These are phyloP conservation scores for Leishmania lainsoni DNA, from an alignment of 208 protist species.

Conservation along the genomic window DNA sequence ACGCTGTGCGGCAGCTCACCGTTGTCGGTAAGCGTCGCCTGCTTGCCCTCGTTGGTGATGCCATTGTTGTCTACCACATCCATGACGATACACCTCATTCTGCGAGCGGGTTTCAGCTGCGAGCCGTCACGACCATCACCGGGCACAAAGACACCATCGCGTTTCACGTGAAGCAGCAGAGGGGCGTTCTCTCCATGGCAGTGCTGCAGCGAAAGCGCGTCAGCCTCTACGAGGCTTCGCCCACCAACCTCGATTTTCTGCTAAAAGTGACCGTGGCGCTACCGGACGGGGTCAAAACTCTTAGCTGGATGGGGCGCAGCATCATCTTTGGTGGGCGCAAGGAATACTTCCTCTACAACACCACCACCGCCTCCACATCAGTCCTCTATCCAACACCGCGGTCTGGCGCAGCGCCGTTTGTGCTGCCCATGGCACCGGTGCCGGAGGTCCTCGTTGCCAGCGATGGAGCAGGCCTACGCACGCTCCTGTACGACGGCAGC, in stretches of 20 bases:
- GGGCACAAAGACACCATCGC: conserved; percentile 45
- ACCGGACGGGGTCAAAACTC: conserved; percentile 48
- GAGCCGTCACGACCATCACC: conserved; percentile 15
- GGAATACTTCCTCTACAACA: conserved; percentile 44
- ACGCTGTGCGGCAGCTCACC: conserved; percentile 46
- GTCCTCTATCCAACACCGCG: conserved; percentile 35
- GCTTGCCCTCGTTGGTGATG: conserved; percentile 32
- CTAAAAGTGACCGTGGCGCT: conserved; percentile 40
- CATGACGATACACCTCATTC: not conserved
- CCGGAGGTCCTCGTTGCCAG: conserved; percentile 60
- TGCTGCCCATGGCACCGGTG: conserved; percentile 63
- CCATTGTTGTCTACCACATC: conserved; percentile 20
- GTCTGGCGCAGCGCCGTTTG: conserved; percentile 42
- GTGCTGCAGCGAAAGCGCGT: conserved; percentile 60
- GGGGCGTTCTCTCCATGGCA: conserved; percentile 45
- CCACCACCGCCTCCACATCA: conserved; percentile 15
- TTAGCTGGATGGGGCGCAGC: conserved; percentile 61
- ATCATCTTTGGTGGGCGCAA: conserved; percentile 59
- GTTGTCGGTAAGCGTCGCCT: conserved; percentile 37
- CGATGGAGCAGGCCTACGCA: conserved; percentile 45
- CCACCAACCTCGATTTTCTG: conserved; percentile 21
- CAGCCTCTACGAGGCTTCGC: conserved; percentile 52
- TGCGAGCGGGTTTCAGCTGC: conserved; percentile 4
- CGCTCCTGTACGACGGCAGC: conserved; percentile 62
- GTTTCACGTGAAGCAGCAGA: conserved; percentile 55